Percentiles rank a stretch among this genome's conserved stretches.
Conservation (phyloP, 2,329 filamentous ascomycete genomes). For the Arthrinium puccinioides region DNA sequence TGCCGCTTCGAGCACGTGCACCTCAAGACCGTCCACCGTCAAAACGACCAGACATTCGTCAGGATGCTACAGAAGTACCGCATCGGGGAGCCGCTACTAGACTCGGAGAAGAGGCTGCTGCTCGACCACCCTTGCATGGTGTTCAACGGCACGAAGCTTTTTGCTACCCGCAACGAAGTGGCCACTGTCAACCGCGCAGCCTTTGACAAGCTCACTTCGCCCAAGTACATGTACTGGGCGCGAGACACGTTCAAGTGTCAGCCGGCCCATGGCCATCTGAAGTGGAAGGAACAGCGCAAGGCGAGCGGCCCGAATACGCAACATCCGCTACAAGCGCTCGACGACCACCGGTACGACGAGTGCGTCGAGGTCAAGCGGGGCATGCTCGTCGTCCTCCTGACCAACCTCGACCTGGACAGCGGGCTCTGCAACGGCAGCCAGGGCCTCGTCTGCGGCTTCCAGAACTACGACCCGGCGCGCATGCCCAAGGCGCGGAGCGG, state of each 20-base stretch:
- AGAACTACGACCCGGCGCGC: conserved; percentile 20
- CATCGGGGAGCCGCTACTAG: conserved; percentile 31
- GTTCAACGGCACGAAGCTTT: conserved; percentile 35
- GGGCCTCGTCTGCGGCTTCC: conserved; percentile 37
- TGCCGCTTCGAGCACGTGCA: conserved; percentile 46
- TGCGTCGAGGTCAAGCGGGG: conserved; percentile 37
- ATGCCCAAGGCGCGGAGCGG: conserved; percentile 17
- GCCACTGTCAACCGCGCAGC: conserved; percentile 23
- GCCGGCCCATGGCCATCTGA: conserved; percentile 15
- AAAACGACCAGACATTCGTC: conserved; percentile 46
- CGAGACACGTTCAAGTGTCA: conserved; percentile 35
- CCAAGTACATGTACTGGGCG: conserved; percentile 21
- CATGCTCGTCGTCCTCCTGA: conserved; percentile 45
- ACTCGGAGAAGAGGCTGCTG: conserved; percentile 30
- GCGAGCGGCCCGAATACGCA: conserved; percentile 9
- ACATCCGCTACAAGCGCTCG: conserved; percentile 24
- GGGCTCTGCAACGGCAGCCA: conserved; percentile 41
- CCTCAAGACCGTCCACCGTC: conserved; percentile 48
- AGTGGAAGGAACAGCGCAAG: conserved; percentile 14
- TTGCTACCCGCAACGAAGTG: conserved; percentile 31
- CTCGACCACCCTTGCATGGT: conserved; percentile 36
- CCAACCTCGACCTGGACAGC: conserved; percentile 34
- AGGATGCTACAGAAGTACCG: conserved; percentile 48
- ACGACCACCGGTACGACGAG: conserved; percentile 38
- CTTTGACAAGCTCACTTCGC: conserved; percentile 23